Percentiles rank a stretch among this genome's conserved stretches.
These are phyloP conservation scores for Annona squamosa DNA, from an alignment of 164 flowering plant genomes.

Conservation along the genomic window DNA sequence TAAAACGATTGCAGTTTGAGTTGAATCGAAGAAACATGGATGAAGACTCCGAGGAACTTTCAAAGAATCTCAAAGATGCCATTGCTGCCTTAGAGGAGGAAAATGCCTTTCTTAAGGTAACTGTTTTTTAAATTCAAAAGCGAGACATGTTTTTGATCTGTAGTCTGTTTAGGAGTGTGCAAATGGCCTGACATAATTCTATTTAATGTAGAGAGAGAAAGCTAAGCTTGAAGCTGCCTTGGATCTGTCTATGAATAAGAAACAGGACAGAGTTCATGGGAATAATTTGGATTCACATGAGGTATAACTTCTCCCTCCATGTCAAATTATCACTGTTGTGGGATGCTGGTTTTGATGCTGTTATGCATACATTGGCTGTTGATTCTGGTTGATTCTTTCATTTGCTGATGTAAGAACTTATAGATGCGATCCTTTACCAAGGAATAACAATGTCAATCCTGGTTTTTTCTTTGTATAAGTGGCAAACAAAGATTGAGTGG, in stretches of 20 bases:
- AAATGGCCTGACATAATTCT: not conserved
- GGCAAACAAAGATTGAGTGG: no score
- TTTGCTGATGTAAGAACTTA: not conserved
- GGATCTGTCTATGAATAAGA: constrained; percentile 19
- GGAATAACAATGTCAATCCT: no score
- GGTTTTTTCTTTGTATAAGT: no score
- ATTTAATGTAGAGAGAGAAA: constrained; percentile 49
- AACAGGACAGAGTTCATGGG: constrained; percentile 16
- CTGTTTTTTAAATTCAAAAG: not conserved
- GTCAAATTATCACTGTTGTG: not conserved
- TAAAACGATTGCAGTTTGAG: constrained; percentile 51
- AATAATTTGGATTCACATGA: constrained; percentile 16
- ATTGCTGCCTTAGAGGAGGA: constrained; percentile 60
- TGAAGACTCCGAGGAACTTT: constrained; percentile 24
- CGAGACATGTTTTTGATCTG: not conserved
- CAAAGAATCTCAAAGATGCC: constrained; percentile 38
- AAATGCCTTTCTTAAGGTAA: constrained; percentile 63
- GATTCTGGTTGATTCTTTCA: no score
- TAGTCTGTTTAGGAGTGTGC: not conserved
- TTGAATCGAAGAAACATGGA: constrained; percentile 38
- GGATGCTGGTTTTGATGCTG: no score
- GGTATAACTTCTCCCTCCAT: not conserved
- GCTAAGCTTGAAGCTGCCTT: constrained; percentile 46
- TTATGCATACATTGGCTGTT: no score
- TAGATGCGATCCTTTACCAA: no score